A percentile compares a stretch with the other conserved stretches of the same genome.
Evolutionary conservation across 495 filamentous ascomycete genomes (phyloP).

Genomic region (Friedmanniomyces simplex): DNA sequence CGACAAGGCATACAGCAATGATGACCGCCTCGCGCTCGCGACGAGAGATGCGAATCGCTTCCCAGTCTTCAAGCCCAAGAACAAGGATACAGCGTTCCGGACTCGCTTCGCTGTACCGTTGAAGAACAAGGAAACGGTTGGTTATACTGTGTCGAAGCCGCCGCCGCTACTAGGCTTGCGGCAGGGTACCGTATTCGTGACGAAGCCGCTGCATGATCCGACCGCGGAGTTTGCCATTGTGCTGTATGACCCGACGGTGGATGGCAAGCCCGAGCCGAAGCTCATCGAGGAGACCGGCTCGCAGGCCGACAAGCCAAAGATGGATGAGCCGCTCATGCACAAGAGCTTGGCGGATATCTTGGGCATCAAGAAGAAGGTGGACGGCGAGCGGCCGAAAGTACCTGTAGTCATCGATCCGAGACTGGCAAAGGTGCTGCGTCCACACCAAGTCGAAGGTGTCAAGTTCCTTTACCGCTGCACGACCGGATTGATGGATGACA

Average conservation of each 20-base stretch:
- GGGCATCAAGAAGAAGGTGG: slow-evolving; percentile 82
- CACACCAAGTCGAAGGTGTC: slow-evolving; percentile 97
- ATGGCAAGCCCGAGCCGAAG: slow-evolving; percentile 57
- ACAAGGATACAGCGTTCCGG: slow-evolving; percentile 71
- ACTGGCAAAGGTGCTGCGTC: slow-evolving; percentile 81
- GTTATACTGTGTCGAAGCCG: slow-evolving; percentile 66
- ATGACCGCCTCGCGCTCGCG: slow-evolving; percentile 73
- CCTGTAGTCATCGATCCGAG: slow-evolving; percentile 95
- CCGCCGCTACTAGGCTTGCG: slow-evolving; percentile 81
- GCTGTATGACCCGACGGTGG: slow-evolving; percentile 86
- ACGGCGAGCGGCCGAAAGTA: slow-evolving; percentile 70
- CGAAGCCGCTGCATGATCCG: slow-evolving; percentile 87
- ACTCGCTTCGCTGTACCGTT: slow-evolving; percentile 79
- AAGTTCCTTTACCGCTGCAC: slow-evolving; percentile 95
- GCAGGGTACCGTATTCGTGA: slow-evolving; percentile 72
- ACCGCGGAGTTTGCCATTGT: slow-evolving; percentile 96
- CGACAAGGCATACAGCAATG: slow-evolving; percentile 80
- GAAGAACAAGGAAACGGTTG: slow-evolving; percentile 61
- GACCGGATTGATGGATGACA: slow-evolving; percentile 85
- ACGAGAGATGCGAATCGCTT: slow-evolving; percentile 85
- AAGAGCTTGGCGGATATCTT: slow-evolving; percentile 94
- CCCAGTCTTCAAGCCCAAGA: slow-evolving; percentile 79
- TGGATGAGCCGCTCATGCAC: slow-evolving; percentile 78
- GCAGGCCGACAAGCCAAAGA: slow-evolving; percentile 42
- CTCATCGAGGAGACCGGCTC: slow-evolving; percentile 31